Evolutionary conservation across 805 yeast genomes (phyloP).

Genomic region (Schwanniomyces polymorphus): DNA sequence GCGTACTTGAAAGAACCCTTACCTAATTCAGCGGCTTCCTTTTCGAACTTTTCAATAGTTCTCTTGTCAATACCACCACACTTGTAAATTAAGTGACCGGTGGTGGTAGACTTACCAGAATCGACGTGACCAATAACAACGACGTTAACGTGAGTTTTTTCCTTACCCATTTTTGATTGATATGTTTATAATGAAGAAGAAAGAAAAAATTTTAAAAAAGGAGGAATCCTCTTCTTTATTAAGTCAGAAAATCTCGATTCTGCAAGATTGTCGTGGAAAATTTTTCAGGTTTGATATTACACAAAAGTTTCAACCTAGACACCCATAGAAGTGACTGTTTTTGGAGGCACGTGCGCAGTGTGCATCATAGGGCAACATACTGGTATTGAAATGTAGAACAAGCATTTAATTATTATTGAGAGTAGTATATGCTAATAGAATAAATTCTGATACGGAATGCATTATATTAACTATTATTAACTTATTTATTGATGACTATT

Average conservation of each 20-base stretch:
- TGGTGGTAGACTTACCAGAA: constrained; percentile 89
- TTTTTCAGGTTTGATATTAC: too few species aligned
- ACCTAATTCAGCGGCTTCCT: constrained; percentile 97
- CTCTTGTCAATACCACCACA: constrained; percentile 99
- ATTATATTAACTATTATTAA: too few species aligned
- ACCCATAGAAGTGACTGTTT: neutral
- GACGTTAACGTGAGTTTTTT: constrained; percentile 97
- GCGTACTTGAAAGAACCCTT: constrained; percentile 96
- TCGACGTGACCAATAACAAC: constrained; percentile 99
- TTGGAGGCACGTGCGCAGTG: neutral
- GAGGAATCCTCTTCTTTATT: neutral
- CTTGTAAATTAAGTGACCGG: constrained; percentile 99
- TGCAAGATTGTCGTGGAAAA: neutral
- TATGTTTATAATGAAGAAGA: constrained; percentile 82
- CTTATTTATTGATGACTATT: neutral
- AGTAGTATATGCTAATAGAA: too few species aligned
- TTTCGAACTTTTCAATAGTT: constrained; percentile 84
- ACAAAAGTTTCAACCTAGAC: neutral
- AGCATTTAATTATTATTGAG: too few species aligned
- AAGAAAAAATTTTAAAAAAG: constrained; percentile 61
- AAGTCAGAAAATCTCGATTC: neutral
- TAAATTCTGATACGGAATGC: too few species aligned
- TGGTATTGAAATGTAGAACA: too few species aligned
- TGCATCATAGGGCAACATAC: too few species aligned
- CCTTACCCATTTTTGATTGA: constrained; percentile 68